Base-by-base conservation (phyloP, 371 early-diverging fungal genomes). In the Dinochytrium kinnereticum region DNA sequence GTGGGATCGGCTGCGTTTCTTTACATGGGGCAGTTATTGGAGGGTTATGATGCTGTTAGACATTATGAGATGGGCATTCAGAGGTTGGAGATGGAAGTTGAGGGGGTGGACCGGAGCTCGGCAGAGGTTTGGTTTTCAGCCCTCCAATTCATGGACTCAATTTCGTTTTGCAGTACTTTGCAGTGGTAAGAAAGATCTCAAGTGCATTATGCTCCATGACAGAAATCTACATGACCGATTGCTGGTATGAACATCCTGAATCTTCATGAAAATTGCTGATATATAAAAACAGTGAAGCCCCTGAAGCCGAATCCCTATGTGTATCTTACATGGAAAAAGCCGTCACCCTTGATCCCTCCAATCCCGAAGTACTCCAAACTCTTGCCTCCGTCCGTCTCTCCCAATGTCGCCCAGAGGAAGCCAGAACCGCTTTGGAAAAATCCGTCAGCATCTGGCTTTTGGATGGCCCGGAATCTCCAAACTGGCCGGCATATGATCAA, bases 201-300 rank as follows among this genome's bases (percentile, higher is more conserved):
- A 86, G 90, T 39, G 96, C 96, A 2, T 86, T 95, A 36, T 94
- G 95, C 79, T 92, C 96, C 66, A 93, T 98, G 92, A 89, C 94
- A 1, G 98, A 98, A 76, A 93, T 97, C 31, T 98, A 95, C 82
- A 87, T 98, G 81, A 96, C 98, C 0, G 98, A 98, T 77, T 94
- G 93, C 80, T 97, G 97, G 95, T 93, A 61, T 26, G 34, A 17
- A 37, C 13, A 7, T 15, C 36, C 13, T 61, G 10, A 15, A 21
- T 61, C n/a, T 5, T n/a, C 24, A 13, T n/a, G 55, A 53, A 66
- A 2, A 37, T 21, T 38, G 28, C 31, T 38, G 17, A 31, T 64
- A 55, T 34, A 0, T 44, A 39, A 55, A n/a, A 51, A 13, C 73
- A 93, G 94, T 81, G 96, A 95, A 79, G 95, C 95, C 69, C 89